These are phyloP conservation scores for Backusella tuberculispora DNA, from an alignment of 192 early-diverging fungal species.

Conservation along the genomic window DNA sequence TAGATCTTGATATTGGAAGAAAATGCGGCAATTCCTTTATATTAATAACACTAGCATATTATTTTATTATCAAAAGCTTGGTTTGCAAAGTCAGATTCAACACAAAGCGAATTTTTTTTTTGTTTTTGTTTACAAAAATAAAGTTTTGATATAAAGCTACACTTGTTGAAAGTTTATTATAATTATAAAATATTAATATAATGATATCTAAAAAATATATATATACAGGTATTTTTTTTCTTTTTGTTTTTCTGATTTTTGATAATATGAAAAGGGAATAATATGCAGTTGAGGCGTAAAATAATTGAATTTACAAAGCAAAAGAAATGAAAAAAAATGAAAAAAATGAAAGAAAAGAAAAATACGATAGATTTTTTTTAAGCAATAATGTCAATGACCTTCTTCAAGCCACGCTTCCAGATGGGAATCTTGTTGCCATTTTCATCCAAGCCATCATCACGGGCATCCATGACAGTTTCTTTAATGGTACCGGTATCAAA, in stretches of 20 bases:
- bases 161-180: slow-evolving; percentile 16
- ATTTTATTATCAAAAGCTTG: neutral
- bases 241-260: slow-evolving; percentile 3
- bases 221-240: neutral
- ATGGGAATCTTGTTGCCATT: slow-evolving; percentile 11
- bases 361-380: neutral
- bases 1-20: too few species aligned
- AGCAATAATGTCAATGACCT: slow-evolving; percentile 24
- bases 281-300: slow-evolving; percentile 12
- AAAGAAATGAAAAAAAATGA: neutral
- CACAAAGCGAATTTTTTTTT: neutral
- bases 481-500: slow-evolving; percentile 57
- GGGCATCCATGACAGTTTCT: slow-evolving; percentile 11
- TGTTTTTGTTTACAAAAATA: too few species aligned
- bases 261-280: neutral
- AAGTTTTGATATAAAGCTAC: neutral
- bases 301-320: slow-evolving; percentile 11
- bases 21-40: too few species aligned
- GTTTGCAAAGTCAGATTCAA: neutral
- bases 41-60: neutral
- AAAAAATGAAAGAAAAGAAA: too few species aligned
- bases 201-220: slow-evolving; percentile 3
- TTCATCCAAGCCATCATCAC: slow-evolving; percentile 16
- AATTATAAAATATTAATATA: slow-evolving; percentile 7
- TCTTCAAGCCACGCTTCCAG: slow-evolving; percentile 30